These are phyloP conservation scores for Closterium sp. DNA, from an alignment of 139 green algal species.

Conservation along the genomic window DNA sequence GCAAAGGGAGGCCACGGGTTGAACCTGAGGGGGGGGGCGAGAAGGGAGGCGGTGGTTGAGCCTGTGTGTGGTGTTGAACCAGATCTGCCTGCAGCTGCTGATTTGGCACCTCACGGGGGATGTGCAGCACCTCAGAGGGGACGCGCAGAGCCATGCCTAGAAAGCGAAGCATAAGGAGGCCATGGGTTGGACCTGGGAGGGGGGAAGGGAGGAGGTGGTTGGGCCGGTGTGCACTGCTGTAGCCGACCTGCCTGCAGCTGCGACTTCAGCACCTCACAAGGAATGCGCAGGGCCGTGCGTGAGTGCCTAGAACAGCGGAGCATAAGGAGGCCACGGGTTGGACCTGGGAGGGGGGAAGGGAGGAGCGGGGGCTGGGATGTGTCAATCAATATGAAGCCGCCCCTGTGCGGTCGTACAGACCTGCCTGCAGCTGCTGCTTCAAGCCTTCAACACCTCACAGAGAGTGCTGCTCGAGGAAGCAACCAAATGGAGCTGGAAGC, in stretches of 20 bases:
- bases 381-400: too few species aligned
- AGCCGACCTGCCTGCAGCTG: too few species aligned
- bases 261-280: slow-evolving; percentile 58
- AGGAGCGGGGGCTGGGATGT: too few species aligned
- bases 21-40: slow-evolving; percentile 50
- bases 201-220: slow-evolving; percentile 16
- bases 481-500: too few species aligned
- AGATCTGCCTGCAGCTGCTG: too few species aligned
- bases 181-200: slow-evolving; percentile 60
- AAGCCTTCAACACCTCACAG: too few species aligned
- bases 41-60: slow-evolving; percentile 35
- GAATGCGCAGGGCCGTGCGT: slow-evolving; percentile 64
- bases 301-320: slow-evolving; percentile 64
- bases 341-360: slow-evolving; percentile 45
- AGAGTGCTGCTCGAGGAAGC: too few species aligned
- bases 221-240: too few species aligned
- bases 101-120: slow-evolving; percentile 59
- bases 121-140: too few species aligned
- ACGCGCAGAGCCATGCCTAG: slow-evolving; percentile 64
- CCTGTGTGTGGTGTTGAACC: too few species aligned
- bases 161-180: slow-evolving; percentile 63
- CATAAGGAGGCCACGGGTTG: slow-evolving; percentile 61
- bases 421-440: too few species aligned
- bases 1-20: slow-evolving; percentile 60
- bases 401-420: too few species aligned